These are phyloP conservation scores for Xylariales sp. DNA, from an alignment of 2,329 filamentous ascomycete genomes.

Conservation along the genomic window DNA sequence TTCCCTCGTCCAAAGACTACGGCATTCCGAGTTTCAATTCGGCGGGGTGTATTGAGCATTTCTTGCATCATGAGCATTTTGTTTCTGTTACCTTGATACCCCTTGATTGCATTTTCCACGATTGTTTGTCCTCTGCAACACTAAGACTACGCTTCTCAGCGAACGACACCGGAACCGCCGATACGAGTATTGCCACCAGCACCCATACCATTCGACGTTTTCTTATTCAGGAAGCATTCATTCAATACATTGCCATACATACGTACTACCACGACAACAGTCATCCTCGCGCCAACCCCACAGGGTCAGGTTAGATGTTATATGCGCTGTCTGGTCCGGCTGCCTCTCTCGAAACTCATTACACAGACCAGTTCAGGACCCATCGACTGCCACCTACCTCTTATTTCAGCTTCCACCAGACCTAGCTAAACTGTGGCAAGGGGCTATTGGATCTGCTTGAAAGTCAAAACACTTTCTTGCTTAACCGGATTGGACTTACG, in stretches of 20 bases:
- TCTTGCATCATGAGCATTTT: neutral
- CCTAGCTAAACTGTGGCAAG: too few relatives aligned
- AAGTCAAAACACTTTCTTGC: too few relatives aligned
- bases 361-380: neutral
- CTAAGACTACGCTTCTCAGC: constrained; percentile 5
- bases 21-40: too few relatives aligned
- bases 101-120: neutral
- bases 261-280: neutral
- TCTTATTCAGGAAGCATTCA: constrained; percentile 6
- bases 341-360: neutral
- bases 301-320: neutral
- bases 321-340: neutral
- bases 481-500: too few relatives aligned
- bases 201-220: constrained; percentile 14
- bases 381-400: neutral
- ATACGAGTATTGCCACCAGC: constrained; percentile 19
- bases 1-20: too few relatives aligned
- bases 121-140: neutral
- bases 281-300: constrained; percentile 3
- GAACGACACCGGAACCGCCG: constrained; percentile 16
- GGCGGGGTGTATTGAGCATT: too few relatives aligned
- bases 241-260: constrained; percentile 6
- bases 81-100: neutral
- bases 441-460: too few relatives aligned
- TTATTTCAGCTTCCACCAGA: neutral